Conservation (phyloP, 352 stramenopile genomes). For the Phytophthora megakarya region DNA sequence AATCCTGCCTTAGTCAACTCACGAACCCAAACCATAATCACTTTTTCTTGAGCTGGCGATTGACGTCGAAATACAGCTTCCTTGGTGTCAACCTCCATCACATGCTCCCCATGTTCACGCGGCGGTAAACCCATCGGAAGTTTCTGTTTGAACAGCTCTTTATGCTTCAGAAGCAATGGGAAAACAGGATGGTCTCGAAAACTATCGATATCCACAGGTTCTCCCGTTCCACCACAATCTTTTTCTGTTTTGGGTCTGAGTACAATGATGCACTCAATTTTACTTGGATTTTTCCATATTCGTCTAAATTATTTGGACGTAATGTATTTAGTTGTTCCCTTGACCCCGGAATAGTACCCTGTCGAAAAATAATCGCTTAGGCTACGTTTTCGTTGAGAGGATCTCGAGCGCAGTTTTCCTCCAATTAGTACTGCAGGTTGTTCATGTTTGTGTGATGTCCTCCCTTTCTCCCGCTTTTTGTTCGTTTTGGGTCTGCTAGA, state of each 20-base stretch:
- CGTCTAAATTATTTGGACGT: slow-evolving; percentile 11
- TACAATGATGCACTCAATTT: slow-evolving; percentile 10
- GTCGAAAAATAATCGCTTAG: neutral
- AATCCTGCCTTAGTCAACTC: slow-evolving; percentile 1
- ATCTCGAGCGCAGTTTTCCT: neutral
- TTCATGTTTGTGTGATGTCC: no score
- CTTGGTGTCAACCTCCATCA: slow-evolving; percentile 12
- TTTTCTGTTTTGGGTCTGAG: slow-evolving; percentile 13
- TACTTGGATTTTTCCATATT: slow-evolving; percentile 5
- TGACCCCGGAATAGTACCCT: neutral
- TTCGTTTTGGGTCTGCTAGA: no score
- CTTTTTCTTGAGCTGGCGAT: slow-evolving; percentile 19
- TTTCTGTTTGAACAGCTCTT: slow-evolving; percentile 11
- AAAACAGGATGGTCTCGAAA: slow-evolving; percentile 3
- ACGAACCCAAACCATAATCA: slow-evolving; percentile 7
- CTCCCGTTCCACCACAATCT: neutral
- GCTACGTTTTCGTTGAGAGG: neutral
- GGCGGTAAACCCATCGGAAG: slow-evolving; percentile 1
- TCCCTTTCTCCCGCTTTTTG: no score
- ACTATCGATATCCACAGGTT: neutral
- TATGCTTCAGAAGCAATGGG: neutral
- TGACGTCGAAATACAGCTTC: slow-evolving; percentile 9
- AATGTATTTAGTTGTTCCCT: slow-evolving; percentile 14
- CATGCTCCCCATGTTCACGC: slow-evolving; percentile 1
- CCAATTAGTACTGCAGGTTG: neutral